A percentile compares a stretch with the other conserved stretches of the same genome.
phyloP scores from a whole-genome alignment of 148 eudicot species.

The Silene uniflora region DNA sequence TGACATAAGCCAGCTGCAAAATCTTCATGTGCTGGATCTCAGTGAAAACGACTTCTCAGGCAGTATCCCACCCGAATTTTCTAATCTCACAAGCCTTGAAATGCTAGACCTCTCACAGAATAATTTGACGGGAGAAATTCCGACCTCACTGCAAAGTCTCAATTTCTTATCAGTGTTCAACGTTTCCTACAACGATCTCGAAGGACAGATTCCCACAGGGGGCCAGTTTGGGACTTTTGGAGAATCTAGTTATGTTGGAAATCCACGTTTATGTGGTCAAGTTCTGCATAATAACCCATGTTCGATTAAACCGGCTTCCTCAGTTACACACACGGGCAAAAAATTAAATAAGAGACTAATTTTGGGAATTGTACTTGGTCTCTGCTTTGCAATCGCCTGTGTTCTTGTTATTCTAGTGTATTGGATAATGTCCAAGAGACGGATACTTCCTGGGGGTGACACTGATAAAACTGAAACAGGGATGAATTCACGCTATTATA shows the following conservation, averaged over 20 bases:
- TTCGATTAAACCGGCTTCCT: slow-evolving; percentile 24
- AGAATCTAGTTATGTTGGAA: slow-evolving; percentile 47
- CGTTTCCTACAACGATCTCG: slow-evolving; percentile 53
- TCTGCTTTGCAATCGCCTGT: slow-evolving; percentile 47
- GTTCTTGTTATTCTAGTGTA: slow-evolving; percentile 39
- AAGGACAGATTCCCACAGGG: slow-evolving; percentile 56
- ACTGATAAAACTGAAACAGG: slow-evolving; percentile 38
- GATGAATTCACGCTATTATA: slow-evolving; percentile 36
- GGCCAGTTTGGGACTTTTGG: slow-evolving; percentile 55
- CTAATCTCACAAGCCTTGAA: slow-evolving; percentile 63
- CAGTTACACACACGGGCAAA: slow-evolving; percentile 21
- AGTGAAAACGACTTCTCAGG: slow-evolving; percentile 59
- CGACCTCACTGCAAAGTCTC: slow-evolving; percentile 52
- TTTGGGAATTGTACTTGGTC: slow-evolving; percentile 49
- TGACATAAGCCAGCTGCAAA: slow-evolving; percentile 55
- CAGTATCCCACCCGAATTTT: slow-evolving; percentile 59
- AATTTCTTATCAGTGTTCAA: slow-evolving; percentile 47
- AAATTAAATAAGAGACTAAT: slow-evolving; percentile 44
- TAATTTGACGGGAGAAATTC: slow-evolving; percentile 68
- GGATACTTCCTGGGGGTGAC: slow-evolving; percentile 51
- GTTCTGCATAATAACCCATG: slow-evolving; percentile 41
- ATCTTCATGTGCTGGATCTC: slow-evolving; percentile 57
- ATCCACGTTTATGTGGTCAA: slow-evolving; percentile 61
- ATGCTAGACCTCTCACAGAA: slow-evolving; percentile 58
- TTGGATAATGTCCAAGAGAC: slow-evolving; percentile 55